phyloP scores from a whole-genome alignment of 2,329 filamentous ascomycete genomes.

The Paraphoma sp. region DNA sequence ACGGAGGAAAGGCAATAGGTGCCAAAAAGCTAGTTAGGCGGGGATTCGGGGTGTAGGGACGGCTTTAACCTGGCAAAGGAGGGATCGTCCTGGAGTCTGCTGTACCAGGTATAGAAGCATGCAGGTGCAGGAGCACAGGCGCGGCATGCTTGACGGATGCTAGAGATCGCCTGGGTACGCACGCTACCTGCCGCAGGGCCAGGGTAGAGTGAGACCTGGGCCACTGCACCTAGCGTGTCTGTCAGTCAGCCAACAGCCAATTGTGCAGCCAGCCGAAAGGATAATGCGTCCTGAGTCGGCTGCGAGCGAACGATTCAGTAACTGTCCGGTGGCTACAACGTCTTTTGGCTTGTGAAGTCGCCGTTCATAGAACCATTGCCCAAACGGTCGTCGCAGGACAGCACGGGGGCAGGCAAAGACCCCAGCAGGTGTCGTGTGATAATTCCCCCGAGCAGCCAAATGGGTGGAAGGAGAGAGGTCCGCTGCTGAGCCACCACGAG shows the following conservation, averaged over 20 bases:
- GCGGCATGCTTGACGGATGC: slow-evolving; percentile 21
- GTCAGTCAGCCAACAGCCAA: slow-evolving; percentile 19
- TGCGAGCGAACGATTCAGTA: slow-evolving; percentile 9
- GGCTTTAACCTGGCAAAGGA: slow-evolving; percentile 18
- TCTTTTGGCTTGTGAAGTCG: background rate
- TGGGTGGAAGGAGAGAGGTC: slow-evolving; percentile 11
- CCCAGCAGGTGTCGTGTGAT: slow-evolving; percentile 18
- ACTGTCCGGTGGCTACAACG: background rate
- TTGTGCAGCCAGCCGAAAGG: slow-evolving; percentile 16
- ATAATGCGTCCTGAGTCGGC: slow-evolving; percentile 7
- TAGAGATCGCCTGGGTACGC: slow-evolving; percentile 13
- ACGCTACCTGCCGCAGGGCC: slow-evolving; percentile 18
- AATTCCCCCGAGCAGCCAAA: slow-evolving; percentile 11
- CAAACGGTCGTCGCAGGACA: background rate
- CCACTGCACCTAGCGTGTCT: slow-evolving; percentile 10
- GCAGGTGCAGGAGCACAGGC: slow-evolving; percentile 15
- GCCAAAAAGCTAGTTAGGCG: slow-evolving; percentile 6
- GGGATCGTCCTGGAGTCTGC: slow-evolving; percentile 21
- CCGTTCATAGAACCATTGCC: background rate
- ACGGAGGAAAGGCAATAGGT: background rate
- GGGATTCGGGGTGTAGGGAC: slow-evolving; percentile 5
- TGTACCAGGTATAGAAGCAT: slow-evolving; percentile 21
- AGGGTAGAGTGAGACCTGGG: slow-evolving; percentile 13
- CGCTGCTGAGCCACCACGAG: slow-evolving; percentile 21
- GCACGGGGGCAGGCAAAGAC: slow-evolving; percentile 1